Base-by-base conservation (phyloP, 805 yeast species). In the Pichia occidentalis region DNA sequence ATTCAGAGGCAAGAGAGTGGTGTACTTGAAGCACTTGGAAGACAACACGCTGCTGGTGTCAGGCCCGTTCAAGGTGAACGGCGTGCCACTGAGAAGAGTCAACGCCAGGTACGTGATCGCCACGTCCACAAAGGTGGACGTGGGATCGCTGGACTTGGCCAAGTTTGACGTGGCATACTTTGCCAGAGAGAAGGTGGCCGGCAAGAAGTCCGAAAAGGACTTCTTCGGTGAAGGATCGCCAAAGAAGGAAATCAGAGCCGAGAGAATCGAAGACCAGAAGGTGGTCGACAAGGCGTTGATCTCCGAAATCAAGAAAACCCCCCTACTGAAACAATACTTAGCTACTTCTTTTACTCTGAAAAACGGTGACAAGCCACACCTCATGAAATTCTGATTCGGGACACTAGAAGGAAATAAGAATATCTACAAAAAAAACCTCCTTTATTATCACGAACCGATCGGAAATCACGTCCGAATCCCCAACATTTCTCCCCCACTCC, bases 1-100 rank as follows among this genome's bases (percentile, higher is more conserved):
- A 73, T 90, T 87, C 95, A 85, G 98, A 75, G 98, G 98, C 70
- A 92, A 90, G 86, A 88, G 98, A 76, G 98, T 92, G 61, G 97
- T 90, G 54, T 85, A 83, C 84, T 81, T 90, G 68, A 90, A 90
- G 82, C 71, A 80, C 69, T 79, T 92, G 65, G 95, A 86, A 75
- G 98, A 92, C 79, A 86, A 87, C 87, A 90, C 97, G 53, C 77
- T 90, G 60, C 82, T 90, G 65, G 95, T 90, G 51, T 75, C 96
- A 49, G 98, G 98, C 67, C 98, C 98, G 61, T 92, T 92, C 95
- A 90, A 92, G 80, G 84, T 90, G 61, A 90, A 90, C 77, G 98
- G 98, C 77, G 98, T 90, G 56, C 98, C 98, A 69, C 77, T 90
- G 68, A 87, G 97, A 84, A 85, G 97, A 80, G 98, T 90, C 60